Evolutionary conservation across 148 eudicot genomes (phyloP).

Genomic region (Rhododendron simsii): DNA sequence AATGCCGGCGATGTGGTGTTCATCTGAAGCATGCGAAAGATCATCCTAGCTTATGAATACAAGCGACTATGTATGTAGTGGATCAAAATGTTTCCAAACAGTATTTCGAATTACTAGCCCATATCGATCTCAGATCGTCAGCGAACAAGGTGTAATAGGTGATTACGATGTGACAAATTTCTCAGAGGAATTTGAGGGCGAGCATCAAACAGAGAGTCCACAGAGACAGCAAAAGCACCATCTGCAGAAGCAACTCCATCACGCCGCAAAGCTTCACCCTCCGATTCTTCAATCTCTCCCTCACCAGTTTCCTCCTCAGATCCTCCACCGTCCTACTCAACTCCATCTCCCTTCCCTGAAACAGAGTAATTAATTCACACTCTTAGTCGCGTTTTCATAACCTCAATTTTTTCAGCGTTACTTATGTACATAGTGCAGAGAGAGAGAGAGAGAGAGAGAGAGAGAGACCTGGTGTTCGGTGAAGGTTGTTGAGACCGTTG

Average conservation of each 20-base stretch:
- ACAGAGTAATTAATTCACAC: background rate
- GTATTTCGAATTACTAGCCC: too few species aligned
- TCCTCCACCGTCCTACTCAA: slow-evolving; percentile 17
- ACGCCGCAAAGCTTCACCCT: slow-evolving; percentile 22
- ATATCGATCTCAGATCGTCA: background rate
- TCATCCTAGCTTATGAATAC: background rate
- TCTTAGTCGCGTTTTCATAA: background rate
- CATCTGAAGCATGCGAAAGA: background rate
- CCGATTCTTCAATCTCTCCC: slow-evolving; percentile 24
- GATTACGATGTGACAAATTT: background rate
- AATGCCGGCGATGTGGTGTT: too few species aligned
- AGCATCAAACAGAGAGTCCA: slow-evolving; percentile 18
- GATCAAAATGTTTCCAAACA: background rate
- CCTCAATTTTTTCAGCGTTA: background rate
- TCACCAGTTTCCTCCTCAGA: slow-evolving; percentile 24
- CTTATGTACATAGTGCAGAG: background rate
- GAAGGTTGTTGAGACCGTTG: background rate
- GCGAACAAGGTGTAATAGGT: background rate
- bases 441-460: background rate
- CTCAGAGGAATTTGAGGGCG: slow-evolving; percentile 9
- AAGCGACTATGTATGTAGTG: background rate
- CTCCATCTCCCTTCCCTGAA: slow-evolving; percentile 27
- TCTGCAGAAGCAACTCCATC: slow-evolving; percentile 23
- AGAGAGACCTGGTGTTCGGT: slow-evolving; percentile 1
- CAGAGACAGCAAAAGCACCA: slow-evolving; percentile 15